phyloP scores from a whole-genome alignment of 352 stramenopile species.

The Phytopythium litorale region DNA sequence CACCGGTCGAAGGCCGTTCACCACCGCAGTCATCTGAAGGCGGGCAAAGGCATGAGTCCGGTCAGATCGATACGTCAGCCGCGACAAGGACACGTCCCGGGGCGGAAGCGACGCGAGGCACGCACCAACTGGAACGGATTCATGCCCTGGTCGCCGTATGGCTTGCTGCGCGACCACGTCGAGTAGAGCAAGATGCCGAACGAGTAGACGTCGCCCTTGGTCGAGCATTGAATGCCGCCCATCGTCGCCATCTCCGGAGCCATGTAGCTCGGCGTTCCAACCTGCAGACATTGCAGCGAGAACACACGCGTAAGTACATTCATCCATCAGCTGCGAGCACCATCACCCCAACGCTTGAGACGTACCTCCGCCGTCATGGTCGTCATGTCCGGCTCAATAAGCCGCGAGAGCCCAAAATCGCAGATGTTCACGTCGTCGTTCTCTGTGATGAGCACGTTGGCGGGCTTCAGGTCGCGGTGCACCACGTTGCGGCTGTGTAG shows the following conservation, averaged over 20 bases:
- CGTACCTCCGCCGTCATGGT: slow-evolving; percentile 79
- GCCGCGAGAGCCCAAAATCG: slow-evolving; percentile 90
- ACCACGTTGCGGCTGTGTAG: slow-evolving; percentile 86
- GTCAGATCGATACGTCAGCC: slow-evolving; percentile 6
- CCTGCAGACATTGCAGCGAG: slow-evolving; percentile 17
- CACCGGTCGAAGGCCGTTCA: slow-evolving; percentile 80
- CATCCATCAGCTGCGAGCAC: neutral
- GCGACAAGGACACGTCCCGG: neutral
- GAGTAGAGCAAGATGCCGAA: slow-evolving; percentile 87
- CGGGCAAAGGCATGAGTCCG: slow-evolving; percentile 6
- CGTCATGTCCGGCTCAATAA: slow-evolving; percentile 83
- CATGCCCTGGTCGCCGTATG: slow-evolving; percentile 88
- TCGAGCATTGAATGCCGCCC: slow-evolving; percentile 84
- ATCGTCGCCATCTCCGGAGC: slow-evolving; percentile 90
- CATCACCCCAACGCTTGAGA: neutral
- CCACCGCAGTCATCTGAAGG: slow-evolving; percentile 78
- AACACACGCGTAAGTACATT: neutral
- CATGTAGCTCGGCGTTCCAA: slow-evolving; percentile 89
- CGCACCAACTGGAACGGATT: slow-evolving; percentile 86
- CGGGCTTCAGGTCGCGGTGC: slow-evolving; percentile 91
- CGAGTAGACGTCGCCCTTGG: slow-evolving; percentile 85
- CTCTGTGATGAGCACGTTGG: slow-evolving; percentile 92
- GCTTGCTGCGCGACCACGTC: slow-evolving; percentile 85
- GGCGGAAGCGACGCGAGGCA: neutral
- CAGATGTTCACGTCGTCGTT: slow-evolving; percentile 92